phyloP scores from a whole-genome alignment of 2,329 filamentous ascomycete species.

The Apiospora malaysiana region DNA sequence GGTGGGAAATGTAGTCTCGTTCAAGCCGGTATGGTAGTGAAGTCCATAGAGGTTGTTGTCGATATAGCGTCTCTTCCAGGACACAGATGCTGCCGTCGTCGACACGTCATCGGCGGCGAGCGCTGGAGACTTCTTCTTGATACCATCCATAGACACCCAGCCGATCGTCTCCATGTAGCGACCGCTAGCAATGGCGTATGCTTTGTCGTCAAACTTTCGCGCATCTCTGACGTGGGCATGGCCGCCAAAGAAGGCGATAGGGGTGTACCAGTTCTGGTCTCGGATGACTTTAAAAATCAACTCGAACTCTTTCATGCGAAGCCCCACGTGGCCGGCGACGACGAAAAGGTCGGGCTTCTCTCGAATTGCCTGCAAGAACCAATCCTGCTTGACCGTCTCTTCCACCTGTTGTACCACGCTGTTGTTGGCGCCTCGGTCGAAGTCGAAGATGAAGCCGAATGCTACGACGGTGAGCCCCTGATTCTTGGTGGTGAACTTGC shows the following conservation, averaged over 20 bases:
- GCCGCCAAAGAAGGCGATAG: conserved; percentile 91
- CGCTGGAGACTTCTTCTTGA: conserved; percentile 45
- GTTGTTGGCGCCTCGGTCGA: conserved; percentile 89
- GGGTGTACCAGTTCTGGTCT: conserved; percentile 75
- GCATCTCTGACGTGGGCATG: conserved; percentile 91
- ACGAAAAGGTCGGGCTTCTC: conserved; percentile 88
- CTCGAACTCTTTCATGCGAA: conserved; percentile 80
- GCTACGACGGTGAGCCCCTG: conserved; percentile 83
- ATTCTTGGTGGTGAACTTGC: conserved; percentile 91
- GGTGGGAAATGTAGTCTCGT: conserved; percentile 77
- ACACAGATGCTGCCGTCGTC: conserved; percentile 47
- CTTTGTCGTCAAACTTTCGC: conserved; percentile 76
- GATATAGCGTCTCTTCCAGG: conserved; percentile 83
- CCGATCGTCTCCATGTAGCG: conserved; percentile 95
- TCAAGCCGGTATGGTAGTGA: conserved; percentile 78
- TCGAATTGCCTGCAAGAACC: conserved; percentile 87
- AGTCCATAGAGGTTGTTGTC: conserved; percentile 92
- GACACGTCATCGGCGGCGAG: conserved; percentile 35
- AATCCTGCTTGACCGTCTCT: conserved; percentile 79
- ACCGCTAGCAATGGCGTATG: conserved; percentile 83
- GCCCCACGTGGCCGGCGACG: conserved; percentile 83
- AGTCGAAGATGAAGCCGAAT: conserved; percentile 96
- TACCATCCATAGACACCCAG: conserved; percentile 84
- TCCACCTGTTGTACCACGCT: conserved; percentile 82
- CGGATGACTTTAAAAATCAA: conserved; percentile 81